Conservation (phyloP, 129 eudicot genomes). For the Logfia minima region DNA sequence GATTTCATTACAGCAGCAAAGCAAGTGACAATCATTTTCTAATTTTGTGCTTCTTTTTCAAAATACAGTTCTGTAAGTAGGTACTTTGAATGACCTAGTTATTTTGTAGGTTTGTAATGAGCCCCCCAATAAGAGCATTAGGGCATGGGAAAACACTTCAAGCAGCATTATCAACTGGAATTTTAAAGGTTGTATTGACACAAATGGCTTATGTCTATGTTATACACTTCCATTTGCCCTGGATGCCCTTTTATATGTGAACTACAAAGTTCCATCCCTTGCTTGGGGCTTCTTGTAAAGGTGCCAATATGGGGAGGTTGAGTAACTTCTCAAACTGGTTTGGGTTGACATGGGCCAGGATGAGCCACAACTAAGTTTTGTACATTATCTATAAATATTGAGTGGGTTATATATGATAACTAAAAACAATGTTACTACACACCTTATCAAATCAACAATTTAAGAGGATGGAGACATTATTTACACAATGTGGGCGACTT, state of each 20-base stretch:
- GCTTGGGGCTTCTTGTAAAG: neutral
- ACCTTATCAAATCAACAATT: neutral
- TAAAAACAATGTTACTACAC: neutral
- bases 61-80: neutral
- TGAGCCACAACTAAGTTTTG: neutral
- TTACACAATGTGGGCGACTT: neutral
- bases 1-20: constrained; percentile 84
- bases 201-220: neutral
- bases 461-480: neutral
- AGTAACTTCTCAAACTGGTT: neutral
- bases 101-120: constrained; percentile 79
- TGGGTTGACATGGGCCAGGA: neutral
- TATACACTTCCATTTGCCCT: neutral
- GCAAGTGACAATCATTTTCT: constrained; percentile 43
- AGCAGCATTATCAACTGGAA: constrained; percentile 84
- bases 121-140: constrained; percentile 88
- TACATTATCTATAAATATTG: neutral
- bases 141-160: constrained; percentile 94
- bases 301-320: neutral
- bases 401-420: neutral
- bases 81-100: neutral
- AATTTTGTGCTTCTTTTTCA: neutral
- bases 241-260: constrained; percentile 10
- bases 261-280: neutral
- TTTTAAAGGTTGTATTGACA: constrained; percentile 66